Percentiles rank a stretch among this genome's conserved stretches.
Conservation (phyloP, 208 protist genomes). For the Trypanosoma rangeli region DNA sequence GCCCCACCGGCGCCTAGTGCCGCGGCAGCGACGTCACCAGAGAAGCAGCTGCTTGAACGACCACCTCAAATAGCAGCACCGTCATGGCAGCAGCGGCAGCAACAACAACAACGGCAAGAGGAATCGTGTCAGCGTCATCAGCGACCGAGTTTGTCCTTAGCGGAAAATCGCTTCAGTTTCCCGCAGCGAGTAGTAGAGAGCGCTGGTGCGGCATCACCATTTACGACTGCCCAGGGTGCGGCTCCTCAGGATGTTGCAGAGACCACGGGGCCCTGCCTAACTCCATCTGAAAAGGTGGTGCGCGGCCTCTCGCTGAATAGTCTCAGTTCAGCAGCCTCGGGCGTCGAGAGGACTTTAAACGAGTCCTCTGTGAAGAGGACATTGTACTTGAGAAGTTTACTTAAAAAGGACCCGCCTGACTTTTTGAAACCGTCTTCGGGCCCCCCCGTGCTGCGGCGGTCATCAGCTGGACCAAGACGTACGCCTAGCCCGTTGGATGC, state of each 20-base stretch:
- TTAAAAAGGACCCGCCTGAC: slow-evolving; percentile 32
- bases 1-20: background rate
- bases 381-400: slow-evolving; percentile 28
- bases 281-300: background rate
- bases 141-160: background rate
- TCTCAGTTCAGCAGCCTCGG: slow-evolving; percentile 1
- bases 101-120: background rate
- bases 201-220: background rate
- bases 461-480: background rate
- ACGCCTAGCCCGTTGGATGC: background rate
- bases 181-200: background rate
- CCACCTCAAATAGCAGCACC: background rate
- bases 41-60: background rate
- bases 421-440: slow-evolving; percentile 27
- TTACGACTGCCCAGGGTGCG: background rate
- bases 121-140: slow-evolving; percentile 11
- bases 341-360: background rate
- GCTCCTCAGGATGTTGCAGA: background rate
- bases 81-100: slow-evolving; percentile 1
- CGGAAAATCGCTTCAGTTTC: background rate
- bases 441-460: background rate
- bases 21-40: background rate
- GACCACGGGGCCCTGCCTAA: background rate
- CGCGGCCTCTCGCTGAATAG: slow-evolving; percentile 5
- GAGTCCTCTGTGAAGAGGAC: background rate